These are phyloP conservation scores for Ustilago shanxiensis DNA, from an alignment of 1,284 basidiomycete genomes.

Conservation along the genomic window DNA sequence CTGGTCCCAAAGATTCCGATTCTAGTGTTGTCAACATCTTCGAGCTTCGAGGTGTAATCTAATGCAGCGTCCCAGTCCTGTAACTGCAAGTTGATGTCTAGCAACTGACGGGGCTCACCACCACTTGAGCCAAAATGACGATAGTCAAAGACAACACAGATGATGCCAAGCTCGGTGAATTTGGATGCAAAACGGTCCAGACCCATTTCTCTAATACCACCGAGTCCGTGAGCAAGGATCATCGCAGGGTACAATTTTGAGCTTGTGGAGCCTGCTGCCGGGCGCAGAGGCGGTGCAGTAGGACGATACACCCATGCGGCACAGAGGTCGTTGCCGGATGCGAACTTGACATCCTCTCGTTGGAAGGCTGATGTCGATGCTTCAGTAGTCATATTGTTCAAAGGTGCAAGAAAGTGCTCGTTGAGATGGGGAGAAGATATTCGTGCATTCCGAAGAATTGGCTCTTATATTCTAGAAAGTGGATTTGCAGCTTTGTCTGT, in stretches of 20 bases:
- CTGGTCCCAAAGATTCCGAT: conserved; percentile 60
- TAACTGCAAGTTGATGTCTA: conserved; percentile 50
- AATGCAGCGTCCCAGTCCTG: conserved; percentile 57
- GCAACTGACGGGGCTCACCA: conserved; percentile 52
- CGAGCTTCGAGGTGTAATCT: conserved; percentile 31
- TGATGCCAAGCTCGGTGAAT: conserved; percentile 50
- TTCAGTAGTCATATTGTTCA: conserved; percentile 22
- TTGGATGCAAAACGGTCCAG: conserved; percentile 45
- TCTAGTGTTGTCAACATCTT: conserved; percentile 40
- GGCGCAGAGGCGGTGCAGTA: conserved; percentile 9
- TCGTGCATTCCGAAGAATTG: background rate
- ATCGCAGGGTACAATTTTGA: conserved; percentile 30
- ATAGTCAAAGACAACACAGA: conserved; percentile 62
- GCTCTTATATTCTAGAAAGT: background rate
- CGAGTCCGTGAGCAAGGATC: conserved; percentile 58
- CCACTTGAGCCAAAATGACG: conserved; percentile 45
- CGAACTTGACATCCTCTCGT: conserved; percentile 46
- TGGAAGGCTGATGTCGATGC: conserved; percentile 17
- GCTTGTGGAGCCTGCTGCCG: background rate
- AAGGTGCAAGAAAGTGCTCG: background rate
- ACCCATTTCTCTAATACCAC: conserved; percentile 54
- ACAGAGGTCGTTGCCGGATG: conserved; percentile 30
- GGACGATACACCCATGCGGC: conserved; percentile 54
- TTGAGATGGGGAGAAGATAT: background rate
- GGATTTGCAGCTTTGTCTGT: too few relatives aligned